Conservation (phyloP, 768 basidiomycete species). For the Collybia sp. region DNA sequence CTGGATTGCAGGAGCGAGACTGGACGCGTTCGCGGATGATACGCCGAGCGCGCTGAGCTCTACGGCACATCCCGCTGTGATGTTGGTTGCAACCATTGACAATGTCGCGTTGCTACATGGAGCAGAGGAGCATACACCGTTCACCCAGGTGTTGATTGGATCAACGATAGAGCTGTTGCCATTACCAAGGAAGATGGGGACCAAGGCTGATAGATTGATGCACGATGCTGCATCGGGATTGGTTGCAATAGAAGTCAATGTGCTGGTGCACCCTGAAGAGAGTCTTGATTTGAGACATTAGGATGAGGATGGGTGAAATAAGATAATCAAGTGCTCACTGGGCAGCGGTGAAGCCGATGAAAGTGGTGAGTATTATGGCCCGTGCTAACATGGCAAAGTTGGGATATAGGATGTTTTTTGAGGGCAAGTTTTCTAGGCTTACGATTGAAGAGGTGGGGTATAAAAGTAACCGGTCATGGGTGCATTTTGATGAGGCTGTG, state of each 20-base stretch:
- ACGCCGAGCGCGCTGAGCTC: constrained; percentile 28
- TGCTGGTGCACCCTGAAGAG: constrained; percentile 41
- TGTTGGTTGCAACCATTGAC: constrained; percentile 41
- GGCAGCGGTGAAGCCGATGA: constrained; percentile 33
- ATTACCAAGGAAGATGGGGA: constrained; percentile 29
- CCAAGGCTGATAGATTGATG: constrained; percentile 38
- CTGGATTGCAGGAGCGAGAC: constrained; percentile 37
- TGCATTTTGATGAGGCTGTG: too few species aligned
- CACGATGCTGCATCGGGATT: constrained; percentile 42
- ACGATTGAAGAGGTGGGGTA: too few species aligned
- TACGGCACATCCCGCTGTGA: constrained; percentile 40
- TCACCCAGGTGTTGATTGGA: constrained; percentile 54
- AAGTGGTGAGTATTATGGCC: constrained; percentile 21
- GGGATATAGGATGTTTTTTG: too few species aligned
- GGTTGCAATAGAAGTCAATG: constrained; percentile 39
- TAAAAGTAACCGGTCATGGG: too few species aligned
- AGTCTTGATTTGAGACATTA: constrained; percentile 17
- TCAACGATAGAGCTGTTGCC: constrained; percentile 34
- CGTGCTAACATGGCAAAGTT: not conserved
- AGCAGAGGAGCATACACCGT: constrained; percentile 41
- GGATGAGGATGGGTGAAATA: constrained; percentile 5
- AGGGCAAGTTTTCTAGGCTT: too few species aligned
- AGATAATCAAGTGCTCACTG: constrained; percentile 27
- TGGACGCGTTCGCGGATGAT: constrained; percentile 12
- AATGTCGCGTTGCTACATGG: constrained; percentile 61